phyloP scores from a whole-genome alignment of 2,329 filamentous ascomycete genomes.

The Pseudogymnoascus sp. region DNA sequence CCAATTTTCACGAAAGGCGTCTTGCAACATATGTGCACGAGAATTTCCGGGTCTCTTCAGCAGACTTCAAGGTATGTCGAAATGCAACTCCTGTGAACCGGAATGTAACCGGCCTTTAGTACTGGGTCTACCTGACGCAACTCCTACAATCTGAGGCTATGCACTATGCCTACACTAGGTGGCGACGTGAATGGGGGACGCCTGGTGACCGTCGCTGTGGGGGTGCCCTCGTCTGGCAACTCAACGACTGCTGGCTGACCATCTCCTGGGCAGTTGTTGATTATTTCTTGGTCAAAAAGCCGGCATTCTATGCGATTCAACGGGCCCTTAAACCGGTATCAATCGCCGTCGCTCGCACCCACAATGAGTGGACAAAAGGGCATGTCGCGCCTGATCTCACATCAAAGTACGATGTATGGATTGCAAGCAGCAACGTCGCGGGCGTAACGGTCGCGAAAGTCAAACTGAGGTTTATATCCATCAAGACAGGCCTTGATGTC shows the following conservation, averaged over 20 bases:
- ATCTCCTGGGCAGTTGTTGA: conserved; percentile 59
- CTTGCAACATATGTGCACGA: conserved; percentile 32
- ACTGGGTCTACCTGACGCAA: conserved; percentile 25
- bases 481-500: background rate
- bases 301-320: conserved; percentile 43
- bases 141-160: conserved; percentile 25
- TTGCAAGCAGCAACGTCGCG: background rate
- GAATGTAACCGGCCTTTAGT: background rate
- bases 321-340: conserved; percentile 30
- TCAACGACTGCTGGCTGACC: conserved; percentile 63
- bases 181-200: conserved; percentile 21
- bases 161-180: conserved; percentile 24
- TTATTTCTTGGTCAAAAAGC: conserved; percentile 43
- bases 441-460: background rate
- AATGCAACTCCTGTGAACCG: background rate
- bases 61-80: conserved; percentile 12
- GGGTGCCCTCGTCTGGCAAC: conserved; percentile 58
- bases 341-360: background rate
- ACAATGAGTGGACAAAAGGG: background rate
- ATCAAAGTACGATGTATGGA: background rate
- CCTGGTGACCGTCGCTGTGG: conserved; percentile 37
- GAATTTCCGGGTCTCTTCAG: conserved; percentile 24
- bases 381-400: background rate
- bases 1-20: conserved; percentile 42
- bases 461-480: background rate